Conservation (phyloP, 352 stramenopile genomes). For the Phytopythium aichiense region DNA sequence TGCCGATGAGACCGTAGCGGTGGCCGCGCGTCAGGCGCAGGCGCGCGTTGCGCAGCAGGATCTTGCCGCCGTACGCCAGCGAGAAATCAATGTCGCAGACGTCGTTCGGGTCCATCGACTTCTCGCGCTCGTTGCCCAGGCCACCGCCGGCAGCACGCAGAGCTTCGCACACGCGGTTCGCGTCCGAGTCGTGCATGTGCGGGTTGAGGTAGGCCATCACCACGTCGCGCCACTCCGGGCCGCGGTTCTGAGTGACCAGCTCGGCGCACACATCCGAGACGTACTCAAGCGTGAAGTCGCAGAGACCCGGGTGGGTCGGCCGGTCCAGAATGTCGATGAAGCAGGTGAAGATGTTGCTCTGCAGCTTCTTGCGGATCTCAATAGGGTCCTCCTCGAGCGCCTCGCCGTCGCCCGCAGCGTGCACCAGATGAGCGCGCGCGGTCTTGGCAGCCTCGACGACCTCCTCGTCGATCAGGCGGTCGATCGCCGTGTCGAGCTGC, state of each 20-base stretch:
- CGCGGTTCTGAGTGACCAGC: slow-evolving; percentile 51
- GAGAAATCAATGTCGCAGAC: slow-evolving; percentile 74
- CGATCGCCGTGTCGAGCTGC: slow-evolving; percentile 89
- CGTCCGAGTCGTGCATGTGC: slow-evolving; percentile 53
- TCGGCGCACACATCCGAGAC: slow-evolving; percentile 60
- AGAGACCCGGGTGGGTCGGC: slow-evolving; percentile 35
- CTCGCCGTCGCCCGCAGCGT: slow-evolving; percentile 45
- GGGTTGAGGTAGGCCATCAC: slow-evolving; percentile 52
- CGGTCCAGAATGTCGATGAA: slow-evolving; percentile 46
- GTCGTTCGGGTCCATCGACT: slow-evolving; percentile 63
- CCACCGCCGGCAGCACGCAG: slow-evolving; percentile 47
- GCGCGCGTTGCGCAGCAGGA: slow-evolving; percentile 95
- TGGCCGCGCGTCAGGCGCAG: slow-evolving; percentile 93
- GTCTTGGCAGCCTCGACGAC: slow-evolving; percentile 71
- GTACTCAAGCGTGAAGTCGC: slow-evolving; percentile 55
- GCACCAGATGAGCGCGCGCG: slow-evolving; percentile 52
- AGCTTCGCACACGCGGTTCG: slow-evolving; percentile 43
- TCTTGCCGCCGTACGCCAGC: slow-evolving; percentile 86
- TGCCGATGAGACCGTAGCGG: slow-evolving; percentile 94
- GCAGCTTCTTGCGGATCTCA: slow-evolving; percentile 49
- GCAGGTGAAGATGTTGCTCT: slow-evolving; percentile 36
- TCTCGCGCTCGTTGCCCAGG: slow-evolving; percentile 44
- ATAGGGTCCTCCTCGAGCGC: slow-evolving; percentile 52
- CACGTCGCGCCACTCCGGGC: slow-evolving; percentile 44
- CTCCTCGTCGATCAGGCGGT: slow-evolving; percentile 91